Conservation (phyloP, 148 eudicot species). For the Rhododendron mucronatum region DNA sequence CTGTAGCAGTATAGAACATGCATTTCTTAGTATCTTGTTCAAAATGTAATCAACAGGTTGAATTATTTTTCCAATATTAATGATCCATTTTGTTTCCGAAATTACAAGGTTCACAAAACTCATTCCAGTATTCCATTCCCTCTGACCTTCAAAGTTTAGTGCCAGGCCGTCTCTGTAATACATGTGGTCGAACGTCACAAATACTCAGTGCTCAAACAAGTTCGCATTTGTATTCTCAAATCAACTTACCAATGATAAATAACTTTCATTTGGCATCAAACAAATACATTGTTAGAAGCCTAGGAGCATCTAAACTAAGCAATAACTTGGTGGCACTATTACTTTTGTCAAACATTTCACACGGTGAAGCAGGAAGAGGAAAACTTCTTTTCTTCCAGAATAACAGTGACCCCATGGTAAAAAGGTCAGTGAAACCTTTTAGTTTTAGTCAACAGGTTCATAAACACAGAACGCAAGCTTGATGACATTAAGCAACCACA, state of each 20-base stretch:
- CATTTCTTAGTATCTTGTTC: not conserved
- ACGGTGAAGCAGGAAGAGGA: not conserved
- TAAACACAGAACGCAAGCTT: not conserved
- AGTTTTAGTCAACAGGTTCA: not conserved
- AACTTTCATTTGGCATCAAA: not conserved
- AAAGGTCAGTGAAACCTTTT: not conserved
- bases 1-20: constrained; percentile 31
- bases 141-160: not conserved
- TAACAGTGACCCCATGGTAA: not conserved
- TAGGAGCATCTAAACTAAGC: not conserved
- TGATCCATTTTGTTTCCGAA: not conserved
- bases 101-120: not conserved
- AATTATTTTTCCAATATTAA: not conserved
- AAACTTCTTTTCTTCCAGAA: not conserved
- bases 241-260: not conserved
- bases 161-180: not conserved
- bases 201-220: not conserved
- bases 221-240: not conserved
- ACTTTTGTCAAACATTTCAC: not conserved
- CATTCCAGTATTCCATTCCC: not conserved
- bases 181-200: not conserved
- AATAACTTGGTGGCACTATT: not conserved
- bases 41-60: not conserved
- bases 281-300: not conserved
- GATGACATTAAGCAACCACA: constrained; percentile 15